phyloP scores from a whole-genome alignment of 805 yeast species.

The Starmerella stigmatis region DNA sequence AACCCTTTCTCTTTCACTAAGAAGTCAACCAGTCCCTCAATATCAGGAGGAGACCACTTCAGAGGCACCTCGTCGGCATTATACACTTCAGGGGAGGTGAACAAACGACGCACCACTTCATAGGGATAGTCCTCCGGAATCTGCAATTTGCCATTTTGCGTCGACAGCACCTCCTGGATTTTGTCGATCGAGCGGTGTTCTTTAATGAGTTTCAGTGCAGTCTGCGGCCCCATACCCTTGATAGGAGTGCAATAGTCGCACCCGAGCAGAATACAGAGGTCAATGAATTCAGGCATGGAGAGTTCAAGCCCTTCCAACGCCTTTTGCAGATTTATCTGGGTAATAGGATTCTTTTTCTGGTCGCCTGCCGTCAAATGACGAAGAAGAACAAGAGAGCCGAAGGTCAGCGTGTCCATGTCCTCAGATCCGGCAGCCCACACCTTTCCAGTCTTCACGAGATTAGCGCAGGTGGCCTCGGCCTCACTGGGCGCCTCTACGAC shows the following conservation, averaged over 20 bases:
- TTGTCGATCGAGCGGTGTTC: slow-evolving; percentile 77
- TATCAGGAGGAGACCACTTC: slow-evolving; percentile 84
- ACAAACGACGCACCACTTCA: slow-evolving; percentile 74
- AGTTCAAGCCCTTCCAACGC: slow-evolving; percentile 72
- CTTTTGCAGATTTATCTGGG: slow-evolving; percentile 58
- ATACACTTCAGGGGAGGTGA: slow-evolving; percentile 69
- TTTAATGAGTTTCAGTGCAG: slow-evolving; percentile 77
- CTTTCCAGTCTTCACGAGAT: slow-evolving; percentile 74
- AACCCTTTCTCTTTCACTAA: slow-evolving; percentile 85
- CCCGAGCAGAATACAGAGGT: slow-evolving; percentile 84
- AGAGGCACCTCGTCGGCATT: slow-evolving; percentile 51
- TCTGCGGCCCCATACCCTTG: slow-evolving; percentile 90
- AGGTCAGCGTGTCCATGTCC: slow-evolving; percentile 97
- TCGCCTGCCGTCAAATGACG: slow-evolving; percentile 91
- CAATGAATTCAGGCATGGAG: slow-evolving; percentile 66
- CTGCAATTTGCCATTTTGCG: slow-evolving; percentile 50
- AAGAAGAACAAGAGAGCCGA: slow-evolving; percentile 69
- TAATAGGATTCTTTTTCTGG: slow-evolving; percentile 83
- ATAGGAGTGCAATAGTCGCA: slow-evolving; percentile 97
- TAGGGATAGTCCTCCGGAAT: slow-evolving; percentile 94
- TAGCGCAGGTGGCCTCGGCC: slow-evolving; percentile 98
- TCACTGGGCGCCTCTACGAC: slow-evolving; percentile 91
- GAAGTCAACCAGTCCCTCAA: slow-evolving; percentile 69
- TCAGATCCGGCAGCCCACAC: slow-evolving; percentile 97
- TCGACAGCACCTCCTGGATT: slow-evolving; percentile 52